Evolutionary conservation across 2,329 filamentous ascomycete species (phyloP).

Genomic region (Trichoderma atrobrunneum): DNA sequence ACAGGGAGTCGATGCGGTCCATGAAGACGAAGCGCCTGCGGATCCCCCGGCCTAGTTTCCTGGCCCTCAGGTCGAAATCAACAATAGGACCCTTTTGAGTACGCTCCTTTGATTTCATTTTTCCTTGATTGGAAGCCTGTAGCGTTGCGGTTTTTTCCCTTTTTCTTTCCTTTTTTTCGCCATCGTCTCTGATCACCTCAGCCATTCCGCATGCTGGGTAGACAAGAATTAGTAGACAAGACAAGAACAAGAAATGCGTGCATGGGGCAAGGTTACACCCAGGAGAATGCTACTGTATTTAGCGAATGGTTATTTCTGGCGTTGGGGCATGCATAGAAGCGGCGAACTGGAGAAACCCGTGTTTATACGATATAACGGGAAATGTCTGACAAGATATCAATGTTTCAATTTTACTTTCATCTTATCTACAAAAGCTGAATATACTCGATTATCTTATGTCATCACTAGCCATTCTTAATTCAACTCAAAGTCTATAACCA

Average conservation of each 20-base stretch:
- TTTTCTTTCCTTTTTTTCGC: neutral
- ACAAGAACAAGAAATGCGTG: neutral
- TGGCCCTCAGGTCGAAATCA: constrained; percentile 34
- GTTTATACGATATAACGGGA: neutral
- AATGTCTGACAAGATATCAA: constrained; percentile 1
- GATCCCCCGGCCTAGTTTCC: constrained; percentile 31
- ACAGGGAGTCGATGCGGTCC: constrained; percentile 36
- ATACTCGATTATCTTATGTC: neutral
- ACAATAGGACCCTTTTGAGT: constrained; percentile 26
- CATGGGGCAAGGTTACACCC: neutral
- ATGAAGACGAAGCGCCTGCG: constrained; percentile 34
- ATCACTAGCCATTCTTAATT: neutral
- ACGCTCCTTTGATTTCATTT: neutral
- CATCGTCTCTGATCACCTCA: neutral
- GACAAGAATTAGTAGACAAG: constrained; percentile 3
- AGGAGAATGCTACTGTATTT: constrained; percentile 2
- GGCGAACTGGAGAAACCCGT: neutral
- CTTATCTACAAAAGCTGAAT: neutral
- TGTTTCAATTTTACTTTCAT: neutral
- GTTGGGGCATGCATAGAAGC: constrained; percentile 7
- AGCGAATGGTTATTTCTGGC: neutral
- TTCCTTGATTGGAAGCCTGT: neutral
- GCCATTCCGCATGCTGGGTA: neutral
- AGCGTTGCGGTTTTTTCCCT: neutral
- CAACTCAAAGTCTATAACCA: neutral